Percentiles rank a stretch among this genome's conserved stretches.
Evolutionary conservation across 257 asterid species (phyloP).

Genomic region (Forsythia viridissima): DNA sequence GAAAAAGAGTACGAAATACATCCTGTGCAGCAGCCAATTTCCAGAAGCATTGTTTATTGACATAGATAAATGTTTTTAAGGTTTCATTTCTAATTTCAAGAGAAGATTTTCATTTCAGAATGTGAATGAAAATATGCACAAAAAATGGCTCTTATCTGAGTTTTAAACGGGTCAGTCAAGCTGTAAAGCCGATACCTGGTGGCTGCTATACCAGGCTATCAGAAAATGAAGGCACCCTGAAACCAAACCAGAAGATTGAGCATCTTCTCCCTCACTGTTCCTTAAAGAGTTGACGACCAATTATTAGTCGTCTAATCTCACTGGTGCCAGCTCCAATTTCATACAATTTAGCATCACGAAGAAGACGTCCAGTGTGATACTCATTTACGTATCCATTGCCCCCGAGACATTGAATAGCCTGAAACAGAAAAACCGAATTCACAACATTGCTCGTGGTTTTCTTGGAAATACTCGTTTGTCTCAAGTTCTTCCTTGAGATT

Average conservation of each 20-base stretch:
- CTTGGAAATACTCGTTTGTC: not conserved
- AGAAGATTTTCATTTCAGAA: not conserved
- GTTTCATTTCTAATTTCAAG: not conserved
- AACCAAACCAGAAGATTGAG: not conserved
- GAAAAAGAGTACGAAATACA: not conserved
- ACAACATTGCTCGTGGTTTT: not conserved
- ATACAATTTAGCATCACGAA: slow-evolving; percentile 88
- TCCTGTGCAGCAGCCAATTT: not conserved
- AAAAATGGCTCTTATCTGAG: not conserved
- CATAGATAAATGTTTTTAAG: not conserved
- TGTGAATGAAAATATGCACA: not conserved
- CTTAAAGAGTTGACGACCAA: slow-evolving; percentile 82
- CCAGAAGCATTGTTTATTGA: not conserved
- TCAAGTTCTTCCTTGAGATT: not conserved
- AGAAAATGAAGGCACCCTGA: not conserved
- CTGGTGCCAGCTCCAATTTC: slow-evolving; percentile 99
- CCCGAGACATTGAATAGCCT: slow-evolving; percentile 96
- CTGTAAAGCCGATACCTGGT: not conserved
- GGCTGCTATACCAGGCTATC: not conserved
- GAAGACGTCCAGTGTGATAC: slow-evolving; percentile 92
- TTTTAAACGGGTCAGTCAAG: not conserved
- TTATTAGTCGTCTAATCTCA: slow-evolving; percentile 85
- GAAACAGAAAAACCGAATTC: slow-evolving; percentile 30
- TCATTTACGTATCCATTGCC: slow-evolving; percentile 97
- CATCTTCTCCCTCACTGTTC: slow-evolving; percentile 44